Evolutionary conservation across 2,329 filamentous ascomycete species (phyloP).

Genomic region (Nemania sp.): DNA sequence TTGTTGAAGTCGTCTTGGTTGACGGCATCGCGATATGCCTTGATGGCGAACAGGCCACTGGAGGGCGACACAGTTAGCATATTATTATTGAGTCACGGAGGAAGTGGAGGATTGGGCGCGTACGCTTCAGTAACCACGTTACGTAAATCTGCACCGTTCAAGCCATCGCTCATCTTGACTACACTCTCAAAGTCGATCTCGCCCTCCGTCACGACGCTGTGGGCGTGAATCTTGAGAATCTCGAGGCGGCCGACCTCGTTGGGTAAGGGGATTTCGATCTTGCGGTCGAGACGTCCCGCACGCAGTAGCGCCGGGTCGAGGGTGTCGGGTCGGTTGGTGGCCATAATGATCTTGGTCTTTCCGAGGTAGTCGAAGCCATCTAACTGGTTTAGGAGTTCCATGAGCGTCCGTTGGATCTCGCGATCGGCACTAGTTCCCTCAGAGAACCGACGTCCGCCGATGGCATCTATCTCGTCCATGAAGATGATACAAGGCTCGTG

Average conservation of each 20-base stretch:
- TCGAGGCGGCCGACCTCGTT: conserved; percentile 96
- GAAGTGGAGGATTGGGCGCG: conserved; percentile 46
- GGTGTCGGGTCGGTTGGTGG: conserved; percentile 95
- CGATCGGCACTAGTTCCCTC: conserved; percentile 97
- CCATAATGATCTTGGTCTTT: conserved; percentile 99
- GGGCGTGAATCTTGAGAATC: conserved; percentile 96
- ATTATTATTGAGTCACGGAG: not conserved
- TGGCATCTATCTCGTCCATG: conserved; percentile 99
- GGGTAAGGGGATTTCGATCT: conserved; percentile 95
- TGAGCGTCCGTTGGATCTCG: conserved; percentile 96
- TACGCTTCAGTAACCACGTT: conserved; percentile 99
- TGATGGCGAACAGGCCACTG: conserved; percentile 95
- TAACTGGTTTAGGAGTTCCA: conserved; percentile 98
- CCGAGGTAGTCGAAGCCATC: conserved; percentile 99
- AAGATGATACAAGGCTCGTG: conserved; percentile 99
- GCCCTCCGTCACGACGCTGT: conserved; percentile 83
- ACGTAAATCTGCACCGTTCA: conserved; percentile 95
- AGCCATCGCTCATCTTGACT: conserved; percentile 98
- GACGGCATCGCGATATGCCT: conserved; percentile 93
- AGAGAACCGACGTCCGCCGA: conserved; percentile 93
- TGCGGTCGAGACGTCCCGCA: conserved; percentile 91
- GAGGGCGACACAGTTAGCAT: not conserved
- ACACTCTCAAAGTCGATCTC: conserved; percentile 99
- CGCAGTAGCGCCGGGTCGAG: conserved; percentile 90
- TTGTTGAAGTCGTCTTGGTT: conserved; percentile 99